Evolutionary conservation across 345 rosid species (phyloP).

Genomic region (Turnera subulata): DNA sequence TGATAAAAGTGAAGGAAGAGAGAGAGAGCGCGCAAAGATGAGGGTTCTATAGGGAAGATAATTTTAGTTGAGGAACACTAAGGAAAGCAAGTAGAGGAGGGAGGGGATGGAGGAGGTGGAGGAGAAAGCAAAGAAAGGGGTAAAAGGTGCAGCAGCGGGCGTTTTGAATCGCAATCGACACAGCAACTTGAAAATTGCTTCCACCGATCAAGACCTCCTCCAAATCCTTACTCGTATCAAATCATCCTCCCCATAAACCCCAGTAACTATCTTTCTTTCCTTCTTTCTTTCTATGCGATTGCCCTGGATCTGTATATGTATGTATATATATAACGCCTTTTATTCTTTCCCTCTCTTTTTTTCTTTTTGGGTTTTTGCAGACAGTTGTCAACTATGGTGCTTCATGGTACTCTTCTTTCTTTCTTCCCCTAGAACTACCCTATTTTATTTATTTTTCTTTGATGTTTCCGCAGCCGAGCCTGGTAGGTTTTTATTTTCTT

Average conservation of each 20-base stretch:
- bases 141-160: slow-evolving; percentile 28
- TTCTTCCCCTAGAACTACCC: too few relatives aligned
- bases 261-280: too few relatives aligned
- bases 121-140: slow-evolving; percentile 20
- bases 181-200: slow-evolving; percentile 48
- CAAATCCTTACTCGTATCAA: slow-evolving; percentile 42
- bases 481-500: too few relatives aligned
- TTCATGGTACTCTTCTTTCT: slow-evolving; percentile 36
- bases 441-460: neutral
- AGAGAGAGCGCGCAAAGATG: too few relatives aligned
- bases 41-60: too few relatives aligned
- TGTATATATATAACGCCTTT: too few relatives aligned
- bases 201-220: slow-evolving; percentile 38
- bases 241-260: slow-evolving; percentile 42
- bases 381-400: slow-evolving; percentile 63
- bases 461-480: neutral
- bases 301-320: too few relatives aligned
- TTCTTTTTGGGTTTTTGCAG: slow-evolving; percentile 37
- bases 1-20: too few relatives aligned
- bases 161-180: slow-evolving; percentile 38
- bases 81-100: too few relatives aligned
- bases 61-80: too few relatives aligned
- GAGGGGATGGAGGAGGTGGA: too few relatives aligned
- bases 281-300: too few relatives aligned
- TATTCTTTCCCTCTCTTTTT: neutral